Base-by-base conservation (phyloP, 176 grass and related monocot genomes). In the Ensete glaucum region DNA sequence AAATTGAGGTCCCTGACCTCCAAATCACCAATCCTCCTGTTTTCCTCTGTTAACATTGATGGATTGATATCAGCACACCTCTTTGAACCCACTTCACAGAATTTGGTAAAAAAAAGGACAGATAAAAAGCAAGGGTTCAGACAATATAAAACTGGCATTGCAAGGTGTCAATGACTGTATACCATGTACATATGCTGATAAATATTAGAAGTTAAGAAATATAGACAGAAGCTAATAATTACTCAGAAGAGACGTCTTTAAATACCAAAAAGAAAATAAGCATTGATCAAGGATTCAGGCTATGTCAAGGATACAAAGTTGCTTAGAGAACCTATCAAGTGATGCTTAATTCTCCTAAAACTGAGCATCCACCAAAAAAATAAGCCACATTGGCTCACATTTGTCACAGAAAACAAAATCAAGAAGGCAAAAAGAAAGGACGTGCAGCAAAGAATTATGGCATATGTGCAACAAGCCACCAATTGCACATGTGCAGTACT, bases 1-100 rank as follows among this genome's bases (percentile, higher is more conserved):
- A 98, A 79, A 98, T 75, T 60, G 88, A 98, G 76, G 88, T 93
- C 54, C 94, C 90, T 79, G 94, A 93, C 52, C 90, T 85, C 94
- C 94, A 98, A 85, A 98, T 93, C 64, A 98, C 86, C 80, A 98
- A 81, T 0, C 94, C 94, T 51, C 94, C 94, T 82, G 88, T 93
- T 93, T 91, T 98, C 87, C 90, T 98, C 94, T 98, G 83, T 72
- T 50, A 71, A 58, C 60, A 72, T 57, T 69, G 72, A 19, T 13
- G 67, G 75, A 19, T 54, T 89, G 63, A 49, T 23, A 11, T 73
- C 76, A 80, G 88, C 77, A 89, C 69, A 73, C 54, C 54, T 9
- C 62, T 27, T 15, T 75, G 23, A 65, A 62, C 21, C 54, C 72
- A 74, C 25, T 59, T 34, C 56, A 54, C 64, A 81, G 2, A 14